Base-by-base conservation (phyloP, 208 protist species). In the Crithidia fasciculata region DNA sequence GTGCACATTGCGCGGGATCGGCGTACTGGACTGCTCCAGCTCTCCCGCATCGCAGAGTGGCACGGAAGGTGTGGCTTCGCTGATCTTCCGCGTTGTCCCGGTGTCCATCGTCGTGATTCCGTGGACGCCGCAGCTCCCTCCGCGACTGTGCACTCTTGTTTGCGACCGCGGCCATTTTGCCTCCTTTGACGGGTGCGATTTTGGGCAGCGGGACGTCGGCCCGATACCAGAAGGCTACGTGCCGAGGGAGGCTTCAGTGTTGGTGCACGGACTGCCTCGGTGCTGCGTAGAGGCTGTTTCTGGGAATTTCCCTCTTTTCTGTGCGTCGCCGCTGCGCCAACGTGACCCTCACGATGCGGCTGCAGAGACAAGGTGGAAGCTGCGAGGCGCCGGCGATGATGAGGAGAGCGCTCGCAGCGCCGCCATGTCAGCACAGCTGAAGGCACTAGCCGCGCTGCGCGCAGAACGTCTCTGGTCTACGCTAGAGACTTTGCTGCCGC, bases 241-340 rank as follows among this genome's bases (percentile, higher is more conserved):
- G 8, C 3, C 60, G 15, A 66, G 74, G 2, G 60, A 78, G 36
- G 76, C 71, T 10, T 65, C 84, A 50, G 65, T 66, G n/a, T 47
- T 88, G 50, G 47, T 88, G 7, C 18, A 61, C 43, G 69, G 83
- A 5, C 39, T 88, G 8, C 83, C 83, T 15, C 68, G 77, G 8
- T 79, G 74, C 61, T 39, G 52, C 18, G 52, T 79, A 40, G 50
- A 74, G 15, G 74, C 74, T 0, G 54, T 79, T 18, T 72, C 74
- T 0, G 74, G 67, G 16, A 13, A 9, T 16, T 79, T 79, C 43
- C 74, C 74, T 50, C 28, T 79, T 6, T 74, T 79, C 36, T 3
- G 13, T 47, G 55, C 28, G 39, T 53, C 13, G 16, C 44, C 13
- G 41, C 41, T 39, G 36, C 19, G 41, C 56, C 28, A 8, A 0